Conservation (phyloP, 768 basidiomycete species). For the Suillus bovinus region DNA sequence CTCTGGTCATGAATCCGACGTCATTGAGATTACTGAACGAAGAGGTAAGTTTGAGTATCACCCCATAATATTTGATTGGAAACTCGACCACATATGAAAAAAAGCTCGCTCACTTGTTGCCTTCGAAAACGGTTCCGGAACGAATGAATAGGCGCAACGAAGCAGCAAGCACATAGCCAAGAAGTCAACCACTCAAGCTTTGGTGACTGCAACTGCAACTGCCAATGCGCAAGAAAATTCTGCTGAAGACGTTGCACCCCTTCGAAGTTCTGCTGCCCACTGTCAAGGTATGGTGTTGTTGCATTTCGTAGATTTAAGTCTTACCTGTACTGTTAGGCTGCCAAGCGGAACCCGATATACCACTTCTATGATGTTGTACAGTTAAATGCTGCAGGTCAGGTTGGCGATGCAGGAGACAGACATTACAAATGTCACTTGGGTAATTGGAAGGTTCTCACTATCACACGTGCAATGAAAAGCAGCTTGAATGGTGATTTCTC, state of each 20-base stretch:
- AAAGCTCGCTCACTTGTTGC: not conserved
- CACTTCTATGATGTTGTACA: not conserved
- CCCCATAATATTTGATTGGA: too few relatives aligned
- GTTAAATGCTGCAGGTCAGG: not conserved
- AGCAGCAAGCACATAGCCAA: not conserved
- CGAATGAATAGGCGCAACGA: rapidly evolving
- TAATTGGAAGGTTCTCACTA: not conserved
- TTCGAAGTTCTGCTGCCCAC: not conserved
- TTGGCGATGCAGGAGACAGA: not conserved
- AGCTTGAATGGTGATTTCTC: not conserved
- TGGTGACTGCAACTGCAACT: too few relatives aligned
- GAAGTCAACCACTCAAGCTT: not conserved
- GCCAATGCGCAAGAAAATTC: not conserved
- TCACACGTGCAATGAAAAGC: too few relatives aligned
- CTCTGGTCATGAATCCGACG: not conserved
- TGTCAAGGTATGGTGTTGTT: not conserved
- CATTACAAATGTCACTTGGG: not conserved
- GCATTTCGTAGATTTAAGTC: not conserved
- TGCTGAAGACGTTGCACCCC: not conserved
- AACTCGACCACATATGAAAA: too few relatives aligned
- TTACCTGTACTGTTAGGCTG: not conserved
- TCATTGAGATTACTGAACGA: not conserved
- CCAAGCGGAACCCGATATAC: not conserved
- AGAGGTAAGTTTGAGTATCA: too few relatives aligned
- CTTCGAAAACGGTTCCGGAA: not conserved